phyloP scores from a whole-genome alignment of 495 filamentous ascomycete genomes.

The Aspergillus biplanus region DNA sequence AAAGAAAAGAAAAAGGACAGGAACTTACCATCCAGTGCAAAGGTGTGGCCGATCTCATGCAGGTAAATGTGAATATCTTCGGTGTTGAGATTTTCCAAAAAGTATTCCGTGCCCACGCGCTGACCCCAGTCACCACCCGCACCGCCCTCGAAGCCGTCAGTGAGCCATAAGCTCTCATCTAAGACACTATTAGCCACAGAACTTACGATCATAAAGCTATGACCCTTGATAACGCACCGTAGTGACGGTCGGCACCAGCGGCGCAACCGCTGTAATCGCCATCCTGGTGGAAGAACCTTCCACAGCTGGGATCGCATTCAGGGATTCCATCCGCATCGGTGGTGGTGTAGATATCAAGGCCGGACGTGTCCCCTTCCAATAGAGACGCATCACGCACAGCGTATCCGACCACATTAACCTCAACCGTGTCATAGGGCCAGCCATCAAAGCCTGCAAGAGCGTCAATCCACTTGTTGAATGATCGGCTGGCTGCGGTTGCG shows the following conservation, averaged over 20 bases:
- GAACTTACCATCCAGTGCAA: conserved; percentile 24
- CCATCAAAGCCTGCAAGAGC: conserved; percentile 23
- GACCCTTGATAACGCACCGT: conserved; percentile 10
- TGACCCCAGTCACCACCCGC: conserved; percentile 28
- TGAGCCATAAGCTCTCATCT: conserved; percentile 28
- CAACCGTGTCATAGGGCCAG: conserved; percentile 23
- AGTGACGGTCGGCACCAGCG: conserved; percentile 20
- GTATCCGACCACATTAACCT: conserved; percentile 24
- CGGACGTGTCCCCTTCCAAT: conserved; percentile 22
- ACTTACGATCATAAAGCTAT: neutral
- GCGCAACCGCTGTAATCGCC: conserved; percentile 21
- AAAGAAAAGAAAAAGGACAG: neutral
- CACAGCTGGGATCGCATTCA: conserved; percentile 20
- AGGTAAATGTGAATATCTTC: conserved; percentile 24
- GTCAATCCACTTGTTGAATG: conserved; percentile 26
- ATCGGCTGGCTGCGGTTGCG: conserved; percentile 18
- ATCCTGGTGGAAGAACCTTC: conserved; percentile 27
- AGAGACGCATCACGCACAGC: conserved; percentile 20
- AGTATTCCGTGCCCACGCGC: conserved; percentile 24
- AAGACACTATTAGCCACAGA: neutral
- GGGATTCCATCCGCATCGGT: conserved; percentile 24
- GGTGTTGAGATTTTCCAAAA: conserved; percentile 17
- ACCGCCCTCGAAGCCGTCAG: conserved; percentile 24
- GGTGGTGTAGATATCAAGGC: conserved; percentile 24
- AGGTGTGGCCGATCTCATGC: conserved; percentile 26